Percentiles rank a stretch among this genome's conserved stretches.
Conservation (phyloP, 2,329 filamentous ascomycete species). For the Emmonsia crescens region DNA sequence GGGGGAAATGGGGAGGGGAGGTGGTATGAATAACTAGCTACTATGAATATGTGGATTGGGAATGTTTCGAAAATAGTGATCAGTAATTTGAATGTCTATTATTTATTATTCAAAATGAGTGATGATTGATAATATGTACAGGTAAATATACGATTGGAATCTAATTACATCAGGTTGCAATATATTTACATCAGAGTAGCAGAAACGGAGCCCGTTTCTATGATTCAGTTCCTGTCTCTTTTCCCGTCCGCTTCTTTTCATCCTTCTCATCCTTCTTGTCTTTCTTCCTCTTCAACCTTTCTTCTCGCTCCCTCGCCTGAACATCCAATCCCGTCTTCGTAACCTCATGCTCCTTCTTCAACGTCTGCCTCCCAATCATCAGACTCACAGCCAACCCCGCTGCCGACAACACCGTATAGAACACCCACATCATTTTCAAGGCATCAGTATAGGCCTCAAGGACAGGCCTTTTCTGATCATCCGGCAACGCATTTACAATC, state of each 20-base stretch:
- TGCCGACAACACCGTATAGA: slow-evolving; percentile 33
- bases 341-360: slow-evolving; percentile 34
- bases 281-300: slow-evolving; percentile 18
- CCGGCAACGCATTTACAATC: slow-evolving; percentile 25
- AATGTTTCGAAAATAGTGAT: slow-evolving; percentile 24
- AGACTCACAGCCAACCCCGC: slow-evolving; percentile 30
- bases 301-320: slow-evolving; percentile 33
- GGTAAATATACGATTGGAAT: neutral
- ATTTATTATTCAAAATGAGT: neutral
- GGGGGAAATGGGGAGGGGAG: slow-evolving; percentile 34
- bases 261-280: slow-evolving; percentile 12
- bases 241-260: slow-evolving; percentile 10
- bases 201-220: too few relatives aligned
- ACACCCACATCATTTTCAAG: slow-evolving; percentile 41
- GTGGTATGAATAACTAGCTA: slow-evolving; percentile 36
- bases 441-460: slow-evolving; percentile 32
- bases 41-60: slow-evolving; percentile 23
- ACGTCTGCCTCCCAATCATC: slow-evolving; percentile 27
- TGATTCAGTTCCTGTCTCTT: neutral
- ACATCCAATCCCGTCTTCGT: slow-evolving; percentile 36
- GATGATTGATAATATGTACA: neutral
- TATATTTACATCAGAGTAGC: too few relatives aligned
- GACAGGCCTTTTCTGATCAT: slow-evolving; percentile 27
- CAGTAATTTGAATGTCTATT: slow-evolving; percentile 18
- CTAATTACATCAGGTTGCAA: neutral